Percentiles rank a stretch among this genome's conserved stretches.
These are phyloP conservation scores for Umbelopsis isabellina DNA, from an alignment of 192 early-diverging fungal species.

Conservation along the genomic window DNA sequence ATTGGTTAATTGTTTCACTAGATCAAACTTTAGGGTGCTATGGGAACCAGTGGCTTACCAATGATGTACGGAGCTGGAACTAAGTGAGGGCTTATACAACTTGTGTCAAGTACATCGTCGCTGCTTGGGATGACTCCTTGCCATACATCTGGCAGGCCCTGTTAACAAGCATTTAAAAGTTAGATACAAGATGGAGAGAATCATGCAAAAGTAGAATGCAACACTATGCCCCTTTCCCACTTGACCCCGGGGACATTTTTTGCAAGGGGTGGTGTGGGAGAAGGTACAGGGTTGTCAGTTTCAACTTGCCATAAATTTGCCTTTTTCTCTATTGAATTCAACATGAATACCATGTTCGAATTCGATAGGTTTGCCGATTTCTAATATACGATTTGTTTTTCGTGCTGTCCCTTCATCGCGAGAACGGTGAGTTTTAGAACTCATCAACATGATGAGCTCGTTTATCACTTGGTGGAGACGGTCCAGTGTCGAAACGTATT, in stretches of 20 bases:
- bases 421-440: conserved; percentile 14
- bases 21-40: too few relatives aligned
- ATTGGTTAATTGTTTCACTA: not conserved
- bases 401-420: conserved; percentile 6
- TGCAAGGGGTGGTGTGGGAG: not conserved
- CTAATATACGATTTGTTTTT: conserved; percentile 30
- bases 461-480: conserved; percentile 17
- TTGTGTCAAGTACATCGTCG: conserved; percentile 49
- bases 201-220: not conserved
- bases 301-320: conserved; percentile 45
- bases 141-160: conserved; percentile 51
- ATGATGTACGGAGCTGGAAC: conserved; percentile 34
- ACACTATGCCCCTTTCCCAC: not conserved
- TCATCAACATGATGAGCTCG: conserved; percentile 24
- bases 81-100: conserved; percentile 47
- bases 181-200: not conserved
- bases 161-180: not conserved
- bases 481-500: conserved; percentile 1
- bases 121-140: conserved; percentile 45
- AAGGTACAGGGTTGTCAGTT: not conserved
- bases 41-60: not conserved
- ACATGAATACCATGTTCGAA: conserved; percentile 54
- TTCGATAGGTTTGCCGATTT: conserved; percentile 48
- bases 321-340: conserved; percentile 46
- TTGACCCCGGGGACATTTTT: not conserved